Conservation (phyloP, 371 early-diverging fungal genomes). For the Massospora cicadina region DNA sequence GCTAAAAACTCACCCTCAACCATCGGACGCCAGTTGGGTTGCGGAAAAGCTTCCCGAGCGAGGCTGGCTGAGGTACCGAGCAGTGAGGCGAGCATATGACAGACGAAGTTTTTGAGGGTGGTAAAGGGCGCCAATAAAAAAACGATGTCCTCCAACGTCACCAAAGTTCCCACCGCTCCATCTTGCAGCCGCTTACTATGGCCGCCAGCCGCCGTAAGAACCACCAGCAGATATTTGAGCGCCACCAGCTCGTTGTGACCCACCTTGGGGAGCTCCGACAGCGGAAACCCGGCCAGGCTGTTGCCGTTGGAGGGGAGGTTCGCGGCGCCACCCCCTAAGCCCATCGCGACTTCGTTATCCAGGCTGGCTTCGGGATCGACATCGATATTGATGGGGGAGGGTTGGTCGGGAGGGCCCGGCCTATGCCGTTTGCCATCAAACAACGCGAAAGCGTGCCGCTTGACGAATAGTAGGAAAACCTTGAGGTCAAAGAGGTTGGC, state of each 20-base stretch:
- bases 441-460: too few relatives aligned
- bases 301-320: background rate
- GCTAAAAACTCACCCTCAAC: background rate
- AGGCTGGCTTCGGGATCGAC: background rate
- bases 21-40: too few relatives aligned
- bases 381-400: too few relatives aligned
- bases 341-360: background rate
- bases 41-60: background rate
- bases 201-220: background rate
- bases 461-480: too few relatives aligned
- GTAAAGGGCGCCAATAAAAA: background rate
- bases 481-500: too few relatives aligned
- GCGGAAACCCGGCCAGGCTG: background rate
- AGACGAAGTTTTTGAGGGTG: background rate
- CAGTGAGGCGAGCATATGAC: background rate
- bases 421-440: too few relatives aligned
- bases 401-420: too few relatives aligned
- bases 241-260: background rate
- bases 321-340: background rate
- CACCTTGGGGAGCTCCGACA: background rate
- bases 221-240: background rate
- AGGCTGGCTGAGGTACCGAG: background rate
- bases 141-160: background rate
- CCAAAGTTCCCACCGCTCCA: background rate
- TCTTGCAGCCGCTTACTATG: too few relatives aligned